Evolutionary conservation across 2,329 filamentous ascomycete genomes (phyloP).

Genomic region (Paecilomyces formosus): DNA sequence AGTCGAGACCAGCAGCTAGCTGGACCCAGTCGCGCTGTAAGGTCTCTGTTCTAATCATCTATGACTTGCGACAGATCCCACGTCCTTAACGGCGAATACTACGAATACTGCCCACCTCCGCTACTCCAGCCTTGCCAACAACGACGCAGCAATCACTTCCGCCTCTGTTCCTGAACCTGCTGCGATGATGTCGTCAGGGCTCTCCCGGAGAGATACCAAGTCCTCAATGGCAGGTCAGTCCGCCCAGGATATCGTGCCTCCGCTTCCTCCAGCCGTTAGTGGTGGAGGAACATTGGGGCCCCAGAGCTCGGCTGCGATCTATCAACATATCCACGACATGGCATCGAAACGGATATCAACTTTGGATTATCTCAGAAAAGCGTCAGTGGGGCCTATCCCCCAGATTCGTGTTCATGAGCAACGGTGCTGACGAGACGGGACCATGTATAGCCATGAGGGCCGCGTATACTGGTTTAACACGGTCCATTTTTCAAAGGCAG

Average conservation of each 20-base stretch:
- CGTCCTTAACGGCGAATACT: not conserved
- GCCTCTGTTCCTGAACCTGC: not conserved
- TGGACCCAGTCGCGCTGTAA: not conserved
- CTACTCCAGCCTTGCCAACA: not conserved
- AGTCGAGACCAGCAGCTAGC: not conserved
- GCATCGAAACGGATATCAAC: conserved; percentile 91
- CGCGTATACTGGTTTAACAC: conserved; percentile 98
- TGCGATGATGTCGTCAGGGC: conserved; percentile 25
- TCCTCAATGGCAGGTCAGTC: conserved; percentile 19
- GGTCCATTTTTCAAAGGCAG: conserved; percentile 76
- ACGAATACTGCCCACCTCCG: too few species aligned
- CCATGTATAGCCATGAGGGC: conserved; percentile 67
- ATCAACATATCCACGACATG: conserved; percentile 70
- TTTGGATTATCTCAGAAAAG: conserved; percentile 83
- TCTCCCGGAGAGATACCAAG: conserved; percentile 29
- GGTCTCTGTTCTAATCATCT: not conserved
- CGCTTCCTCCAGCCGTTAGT: conserved; percentile 21
- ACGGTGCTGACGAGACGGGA: conserved; percentile 6
- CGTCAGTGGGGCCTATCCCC: conserved; percentile 49
- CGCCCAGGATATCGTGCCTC: conserved; percentile 10
- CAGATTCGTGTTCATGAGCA: not conserved
- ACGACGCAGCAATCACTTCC: not conserved
- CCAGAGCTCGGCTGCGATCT: conserved; percentile 50
- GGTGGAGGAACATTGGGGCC: conserved; percentile 29
- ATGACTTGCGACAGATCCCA: not conserved